Conservation (phyloP, 2,329 filamentous ascomycete genomes). For the Fusarium falciforme region DNA sequence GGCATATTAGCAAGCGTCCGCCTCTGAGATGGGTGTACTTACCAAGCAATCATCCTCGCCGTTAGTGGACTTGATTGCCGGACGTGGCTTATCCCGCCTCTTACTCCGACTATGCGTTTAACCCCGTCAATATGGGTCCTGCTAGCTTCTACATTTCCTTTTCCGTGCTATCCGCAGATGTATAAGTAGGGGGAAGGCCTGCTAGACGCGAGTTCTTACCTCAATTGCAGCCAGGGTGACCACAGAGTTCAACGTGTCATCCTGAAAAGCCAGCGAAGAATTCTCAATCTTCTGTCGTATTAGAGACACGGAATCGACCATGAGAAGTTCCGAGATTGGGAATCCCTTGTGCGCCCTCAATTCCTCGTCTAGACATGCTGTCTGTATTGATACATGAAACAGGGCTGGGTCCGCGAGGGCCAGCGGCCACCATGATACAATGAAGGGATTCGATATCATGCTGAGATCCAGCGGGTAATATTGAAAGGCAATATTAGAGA, state of each 20-base stretch:
- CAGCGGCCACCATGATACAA: slow-evolving; percentile 70
- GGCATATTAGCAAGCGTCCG: background rate
- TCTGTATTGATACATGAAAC: slow-evolving; percentile 70
- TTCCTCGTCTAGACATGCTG: slow-evolving; percentile 68
- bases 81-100: slow-evolving; percentile 62
- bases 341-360: slow-evolving; percentile 63
- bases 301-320: slow-evolving; percentile 66
- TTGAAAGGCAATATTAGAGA: slow-evolving; percentile 68
- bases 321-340: slow-evolving; percentile 63
- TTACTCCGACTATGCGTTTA: slow-evolving; percentile 59
- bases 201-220: slow-evolving; percentile 48
- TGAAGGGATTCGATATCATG: slow-evolving; percentile 65
- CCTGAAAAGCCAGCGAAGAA: slow-evolving; percentile 59
- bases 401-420: slow-evolving; percentile 66
- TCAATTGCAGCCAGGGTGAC: slow-evolving; percentile 69
- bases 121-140: slow-evolving; percentile 62
- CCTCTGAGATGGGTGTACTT: slow-evolving; percentile 22
- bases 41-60: slow-evolving; percentile 67
- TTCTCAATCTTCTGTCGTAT: slow-evolving; percentile 62
- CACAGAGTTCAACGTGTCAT: slow-evolving; percentile 67
- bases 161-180: slow-evolving; percentile 56
- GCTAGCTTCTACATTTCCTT: slow-evolving; percentile 59
- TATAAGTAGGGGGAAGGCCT: background rate
- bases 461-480: slow-evolving; percentile 69
- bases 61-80: slow-evolving; percentile 63